A percentile compares a stretch with the other conserved stretches of the same genome.
These are phyloP conservation scores for Naganishia vaughanmartiniae DNA, from an alignment of 768 basidiomycete species.

Conservation along the genomic window DNA sequence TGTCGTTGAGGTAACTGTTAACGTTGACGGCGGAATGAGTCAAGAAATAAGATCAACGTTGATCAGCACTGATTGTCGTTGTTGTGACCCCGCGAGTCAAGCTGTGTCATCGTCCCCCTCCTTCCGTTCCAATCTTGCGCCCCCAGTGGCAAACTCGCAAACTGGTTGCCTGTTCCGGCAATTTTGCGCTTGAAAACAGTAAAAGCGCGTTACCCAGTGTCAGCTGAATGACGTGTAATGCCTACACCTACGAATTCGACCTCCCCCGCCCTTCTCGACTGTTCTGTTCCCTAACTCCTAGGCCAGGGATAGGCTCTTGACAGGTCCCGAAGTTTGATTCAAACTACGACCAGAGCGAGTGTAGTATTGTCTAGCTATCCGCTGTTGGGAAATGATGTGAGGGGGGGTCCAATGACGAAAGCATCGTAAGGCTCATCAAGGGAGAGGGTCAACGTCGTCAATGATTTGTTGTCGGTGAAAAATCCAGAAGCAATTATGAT, in stretches of 20 bases:
- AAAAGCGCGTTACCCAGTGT: neutral
- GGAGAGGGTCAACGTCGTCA: neutral
- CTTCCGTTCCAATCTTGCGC: neutral
- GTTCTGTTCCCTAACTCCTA: neutral
- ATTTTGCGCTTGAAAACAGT: neutral
- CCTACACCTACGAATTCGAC: too few relatives aligned
- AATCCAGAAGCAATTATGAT: too few relatives aligned
- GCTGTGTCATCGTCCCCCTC: neutral
- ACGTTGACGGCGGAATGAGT: neutral
- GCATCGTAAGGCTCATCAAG: too few relatives aligned
- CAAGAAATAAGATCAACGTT: neutral
- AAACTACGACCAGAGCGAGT: too few relatives aligned
- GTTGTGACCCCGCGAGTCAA: neutral
- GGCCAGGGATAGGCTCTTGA: neutral
- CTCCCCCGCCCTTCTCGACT: neutral
- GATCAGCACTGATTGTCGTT: neutral
- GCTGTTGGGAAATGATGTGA: too few relatives aligned
- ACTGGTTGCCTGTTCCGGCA: slow-evolving; percentile 2
- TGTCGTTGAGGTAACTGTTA: too few relatives aligned
- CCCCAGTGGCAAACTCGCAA: neutral
- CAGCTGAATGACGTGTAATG: neutral
- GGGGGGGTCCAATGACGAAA: too few relatives aligned
- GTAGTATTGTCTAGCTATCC: too few relatives aligned
- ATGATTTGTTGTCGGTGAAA: neutral
- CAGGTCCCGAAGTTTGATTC: too few relatives aligned